phyloP scores from a whole-genome alignment of 768 basidiomycete genomes.

The Phaeotremella skinneri region DNA sequence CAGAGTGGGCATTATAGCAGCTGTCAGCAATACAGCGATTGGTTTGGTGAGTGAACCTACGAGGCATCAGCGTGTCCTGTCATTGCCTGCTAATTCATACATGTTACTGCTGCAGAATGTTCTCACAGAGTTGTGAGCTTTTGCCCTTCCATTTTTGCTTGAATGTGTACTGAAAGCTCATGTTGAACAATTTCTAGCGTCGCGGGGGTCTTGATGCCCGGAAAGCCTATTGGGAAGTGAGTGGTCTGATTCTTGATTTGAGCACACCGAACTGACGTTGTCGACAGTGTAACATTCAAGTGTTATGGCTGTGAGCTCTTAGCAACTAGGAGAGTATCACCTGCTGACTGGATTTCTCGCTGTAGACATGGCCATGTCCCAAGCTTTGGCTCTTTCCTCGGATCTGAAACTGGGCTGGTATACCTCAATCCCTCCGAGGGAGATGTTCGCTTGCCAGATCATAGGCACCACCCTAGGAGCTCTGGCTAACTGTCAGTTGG shows the following conservation, averaged over 20 bases:
- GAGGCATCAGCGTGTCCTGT: background rate
- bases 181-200: conserved; percentile 28
- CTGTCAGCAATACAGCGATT: conserved; percentile 50
- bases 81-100: conserved; percentile 13
- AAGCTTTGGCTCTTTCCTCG: conserved; percentile 44
- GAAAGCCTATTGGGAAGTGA: conserved; percentile 51
- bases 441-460: conserved; percentile 52
- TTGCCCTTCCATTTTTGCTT: background rate
- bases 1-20: conserved; percentile 49
- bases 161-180: background rate
- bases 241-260: conserved; percentile 10
- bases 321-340: background rate
- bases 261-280: conserved; percentile 6
- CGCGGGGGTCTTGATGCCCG: conserved; percentile 49
- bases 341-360: background rate
- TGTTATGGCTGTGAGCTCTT: conserved; percentile 43
- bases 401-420: conserved; percentile 52
- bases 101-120: conserved; percentile 39
- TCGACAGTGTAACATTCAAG: conserved; percentile 47
- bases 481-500: conserved; percentile 44
- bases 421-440: conserved; percentile 41
- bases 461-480: conserved; percentile 49
- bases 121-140: conserved; percentile 51
- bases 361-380: conserved; percentile 51
- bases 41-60: conserved; percentile 38